Percentiles rank a stretch among this genome's conserved stretches.
phyloP scores from a whole-genome alignment of 2,329 filamentous ascomycete species.

The Claviceps pusilla region DNA sequence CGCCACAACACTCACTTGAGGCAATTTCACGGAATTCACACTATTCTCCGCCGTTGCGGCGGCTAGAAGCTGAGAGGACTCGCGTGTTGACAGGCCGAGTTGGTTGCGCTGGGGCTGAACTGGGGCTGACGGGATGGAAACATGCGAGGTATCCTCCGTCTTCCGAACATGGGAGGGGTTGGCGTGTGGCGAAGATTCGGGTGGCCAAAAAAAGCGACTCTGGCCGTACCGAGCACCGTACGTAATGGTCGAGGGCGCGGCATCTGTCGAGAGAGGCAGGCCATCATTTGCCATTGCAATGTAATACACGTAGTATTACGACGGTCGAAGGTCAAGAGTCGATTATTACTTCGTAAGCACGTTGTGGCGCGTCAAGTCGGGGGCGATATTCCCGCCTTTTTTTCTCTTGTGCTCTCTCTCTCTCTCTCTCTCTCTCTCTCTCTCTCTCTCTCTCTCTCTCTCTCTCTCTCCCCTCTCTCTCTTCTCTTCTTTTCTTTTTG shows the following conservation, averaged over 20 bases:
- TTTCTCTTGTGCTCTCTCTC: too few species aligned
- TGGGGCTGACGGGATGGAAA: background rate
- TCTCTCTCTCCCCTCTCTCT: too few species aligned
- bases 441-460: too few species aligned
- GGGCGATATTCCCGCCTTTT: background rate
- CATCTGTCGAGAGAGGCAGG: background rate
- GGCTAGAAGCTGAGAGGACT: background rate
- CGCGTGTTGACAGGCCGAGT: background rate
- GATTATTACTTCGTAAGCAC: background rate
- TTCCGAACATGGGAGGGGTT: slow-evolving; percentile 1
- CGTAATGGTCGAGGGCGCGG: background rate
- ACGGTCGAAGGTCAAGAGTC: background rate
- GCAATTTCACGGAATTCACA: background rate
- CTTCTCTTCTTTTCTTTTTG: too few species aligned
- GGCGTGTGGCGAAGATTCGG: background rate
- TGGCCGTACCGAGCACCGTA: background rate
- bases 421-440: too few species aligned
- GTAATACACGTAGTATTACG: background rate
- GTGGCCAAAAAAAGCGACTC: background rate
- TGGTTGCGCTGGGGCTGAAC: background rate
- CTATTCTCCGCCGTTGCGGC: background rate
- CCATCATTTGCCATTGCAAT: background rate
- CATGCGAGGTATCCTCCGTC: slow-evolving; percentile 2
- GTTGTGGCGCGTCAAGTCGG: background rate
- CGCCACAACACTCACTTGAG: background rate